These are phyloP conservation scores for Heliocybe sulcata DNA, from an alignment of 1,284 basidiomycete species.

Conservation along the genomic window DNA sequence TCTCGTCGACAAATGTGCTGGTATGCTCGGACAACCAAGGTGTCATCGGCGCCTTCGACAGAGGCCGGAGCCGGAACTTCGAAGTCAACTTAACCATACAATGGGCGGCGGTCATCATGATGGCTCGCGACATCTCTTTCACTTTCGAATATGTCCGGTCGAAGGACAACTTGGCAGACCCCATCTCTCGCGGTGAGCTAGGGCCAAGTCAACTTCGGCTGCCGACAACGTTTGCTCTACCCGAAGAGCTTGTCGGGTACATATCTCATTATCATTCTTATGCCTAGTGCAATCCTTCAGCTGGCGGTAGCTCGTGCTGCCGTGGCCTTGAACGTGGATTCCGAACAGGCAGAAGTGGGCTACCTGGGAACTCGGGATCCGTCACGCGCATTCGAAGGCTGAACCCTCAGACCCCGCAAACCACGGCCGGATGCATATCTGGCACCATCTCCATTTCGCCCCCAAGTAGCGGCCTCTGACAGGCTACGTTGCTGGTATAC, in stretches of 20 bases:
- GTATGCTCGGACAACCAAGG: constrained; percentile 1
- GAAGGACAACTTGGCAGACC: neutral
- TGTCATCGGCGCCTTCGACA: neutral
- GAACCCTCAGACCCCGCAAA: neutral
- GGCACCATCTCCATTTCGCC: neutral
- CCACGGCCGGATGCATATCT: neutral
- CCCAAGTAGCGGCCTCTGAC: neutral
- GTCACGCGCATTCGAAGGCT: neutral
- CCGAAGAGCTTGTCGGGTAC: neutral
- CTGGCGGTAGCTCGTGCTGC: neutral
- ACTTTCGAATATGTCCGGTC: neutral
- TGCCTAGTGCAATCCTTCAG: neutral
- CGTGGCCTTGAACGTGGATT: neutral
- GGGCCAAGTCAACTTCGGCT: neutral
- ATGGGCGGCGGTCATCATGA: neutral
- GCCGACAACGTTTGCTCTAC: neutral
- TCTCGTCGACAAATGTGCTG: neutral
- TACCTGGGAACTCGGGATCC: neutral
- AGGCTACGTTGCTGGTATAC: neutral
- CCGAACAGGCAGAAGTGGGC: neutral
- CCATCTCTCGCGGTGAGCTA: neutral
- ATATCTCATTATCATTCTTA: neutral
- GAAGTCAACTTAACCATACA: neutral
- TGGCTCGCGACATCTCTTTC: neutral
- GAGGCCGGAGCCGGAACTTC: neutral